Percentiles rank a stretch among this genome's conserved stretches.
These are phyloP conservation scores for Daucus carota DNA, from an alignment of 129 eudicot species.

Conservation along the genomic window DNA sequence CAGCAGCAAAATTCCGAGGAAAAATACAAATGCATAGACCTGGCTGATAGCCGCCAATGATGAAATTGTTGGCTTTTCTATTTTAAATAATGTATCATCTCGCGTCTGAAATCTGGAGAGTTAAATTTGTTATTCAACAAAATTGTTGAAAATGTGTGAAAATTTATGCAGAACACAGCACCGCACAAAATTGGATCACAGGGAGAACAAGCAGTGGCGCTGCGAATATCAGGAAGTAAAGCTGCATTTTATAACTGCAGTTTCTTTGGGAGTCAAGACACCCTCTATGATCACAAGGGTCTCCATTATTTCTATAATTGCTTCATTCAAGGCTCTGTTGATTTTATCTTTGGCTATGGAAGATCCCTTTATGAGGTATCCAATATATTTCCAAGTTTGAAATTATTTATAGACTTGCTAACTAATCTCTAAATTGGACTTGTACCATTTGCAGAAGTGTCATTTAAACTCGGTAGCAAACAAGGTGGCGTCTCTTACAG, in stretches of 20 bases:
- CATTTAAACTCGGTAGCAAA: conserved; percentile 39
- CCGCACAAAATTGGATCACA: conserved; percentile 32
- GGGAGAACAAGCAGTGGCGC: conserved; percentile 57
- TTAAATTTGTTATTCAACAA: neutral
- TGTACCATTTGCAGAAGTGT: conserved; percentile 28
- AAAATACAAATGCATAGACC: neutral
- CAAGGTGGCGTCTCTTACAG: conserved; percentile 52
- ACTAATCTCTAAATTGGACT: no score
- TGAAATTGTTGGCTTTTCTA: neutral
- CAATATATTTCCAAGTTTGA: no score
- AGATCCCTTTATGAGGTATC: conserved; percentile 57
- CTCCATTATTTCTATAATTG: conserved; percentile 52
- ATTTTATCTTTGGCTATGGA: conserved; percentile 56
- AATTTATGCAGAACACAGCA: conserved; percentile 37
- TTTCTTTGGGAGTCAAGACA: conserved; percentile 54
- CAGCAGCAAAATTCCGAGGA: neutral
- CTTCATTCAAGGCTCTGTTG: conserved; percentile 62
- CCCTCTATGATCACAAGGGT: conserved; percentile 60
- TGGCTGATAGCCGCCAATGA: neutral
- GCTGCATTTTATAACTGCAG: conserved; percentile 53
- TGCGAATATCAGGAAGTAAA: conserved; percentile 48
- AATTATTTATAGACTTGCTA: no score
- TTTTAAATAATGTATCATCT: neutral
- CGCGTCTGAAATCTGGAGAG: neutral
- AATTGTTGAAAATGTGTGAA: no score